phyloP scores from a whole-genome alignment of 768 basidiomycete genomes.

The Cubamyces lactineus region DNA sequence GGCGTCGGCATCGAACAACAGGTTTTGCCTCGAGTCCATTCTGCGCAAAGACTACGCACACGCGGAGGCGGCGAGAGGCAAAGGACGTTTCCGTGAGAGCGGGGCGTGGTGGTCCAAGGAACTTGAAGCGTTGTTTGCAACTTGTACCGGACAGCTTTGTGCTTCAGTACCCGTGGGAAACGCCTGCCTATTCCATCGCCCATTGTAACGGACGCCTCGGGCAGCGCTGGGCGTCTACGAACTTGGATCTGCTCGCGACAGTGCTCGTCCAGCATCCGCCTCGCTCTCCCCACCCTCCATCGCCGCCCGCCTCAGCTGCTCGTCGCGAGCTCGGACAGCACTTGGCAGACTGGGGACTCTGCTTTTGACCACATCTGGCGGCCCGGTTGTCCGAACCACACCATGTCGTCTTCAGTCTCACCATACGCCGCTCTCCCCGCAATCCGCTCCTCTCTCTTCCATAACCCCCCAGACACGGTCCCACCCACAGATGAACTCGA shows the following conservation, averaged over 20 bases:
- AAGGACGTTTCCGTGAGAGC: slow-evolving; percentile 1
- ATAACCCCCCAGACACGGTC: slow-evolving; percentile 63
- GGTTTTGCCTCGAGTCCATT: slow-evolving; percentile 19
- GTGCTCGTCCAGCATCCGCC: slow-evolving; percentile 19
- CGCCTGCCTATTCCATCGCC: slow-evolving; percentile 1
- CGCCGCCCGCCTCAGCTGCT: slow-evolving; percentile 6
- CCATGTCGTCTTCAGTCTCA: slow-evolving; percentile 66
- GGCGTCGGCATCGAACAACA: slow-evolving; percentile 22
- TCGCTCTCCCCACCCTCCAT: slow-evolving; percentile 7
- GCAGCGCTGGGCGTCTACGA: slow-evolving; percentile 21
- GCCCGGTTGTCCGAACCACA: slow-evolving; percentile 23
- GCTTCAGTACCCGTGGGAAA: slow-evolving; percentile 19
- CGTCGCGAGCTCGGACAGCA: background rate
- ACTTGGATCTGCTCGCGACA: slow-evolving; percentile 31
- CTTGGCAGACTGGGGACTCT: slow-evolving; percentile 7
- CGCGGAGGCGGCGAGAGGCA: background rate
- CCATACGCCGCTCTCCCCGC: slow-evolving; percentile 51
- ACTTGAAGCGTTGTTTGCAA: slow-evolving; percentile 1
- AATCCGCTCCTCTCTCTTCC: slow-evolving; percentile 63
- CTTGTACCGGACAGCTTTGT: background rate
- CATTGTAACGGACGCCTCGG: slow-evolving; percentile 23
- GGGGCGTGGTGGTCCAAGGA: background rate
- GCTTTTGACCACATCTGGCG: slow-evolving; percentile 1
- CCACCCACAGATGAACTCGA: slow-evolving; percentile 78
- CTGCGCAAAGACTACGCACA: background rate